phyloP scores from a whole-genome alignment of 2,329 filamentous ascomycete species.

The Endoconidiophora laricicola region DNA sequence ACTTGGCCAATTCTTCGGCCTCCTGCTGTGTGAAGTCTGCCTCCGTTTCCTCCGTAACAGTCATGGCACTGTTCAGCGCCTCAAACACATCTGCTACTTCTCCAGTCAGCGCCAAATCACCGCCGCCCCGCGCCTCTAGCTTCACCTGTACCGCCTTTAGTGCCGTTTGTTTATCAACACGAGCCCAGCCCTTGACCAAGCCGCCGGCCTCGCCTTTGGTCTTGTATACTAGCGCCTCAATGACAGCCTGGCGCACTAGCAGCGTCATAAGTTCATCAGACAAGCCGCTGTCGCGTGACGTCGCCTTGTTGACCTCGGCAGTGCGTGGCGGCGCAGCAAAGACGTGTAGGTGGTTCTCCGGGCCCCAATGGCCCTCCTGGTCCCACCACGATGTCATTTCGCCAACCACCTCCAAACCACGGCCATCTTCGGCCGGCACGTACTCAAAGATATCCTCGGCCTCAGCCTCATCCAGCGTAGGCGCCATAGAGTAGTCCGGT shows the following conservation, averaged over 20 bases:
- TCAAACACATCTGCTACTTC: constrained; percentile 22
- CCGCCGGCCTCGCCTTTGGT: constrained; percentile 16
- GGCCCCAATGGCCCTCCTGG: constrained; percentile 32
- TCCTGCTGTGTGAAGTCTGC: constrained; percentile 18
- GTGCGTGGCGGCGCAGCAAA: constrained; percentile 21
- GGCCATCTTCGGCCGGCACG: constrained; percentile 28
- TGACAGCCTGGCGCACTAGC: constrained; percentile 33
- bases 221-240: constrained; percentile 33
- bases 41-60: constrained; percentile 17
- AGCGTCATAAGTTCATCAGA: constrained; percentile 25
- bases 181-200: constrained; percentile 17
- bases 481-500: constrained; percentile 13
- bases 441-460: constrained; percentile 24
- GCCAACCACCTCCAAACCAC: constrained; percentile 31
- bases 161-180: constrained; percentile 21
- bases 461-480: constrained; percentile 12
- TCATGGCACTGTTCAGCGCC: constrained; percentile 19
- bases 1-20: constrained; percentile 25
- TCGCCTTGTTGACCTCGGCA: constrained; percentile 11
- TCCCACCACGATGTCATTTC: constrained; percentile 38
- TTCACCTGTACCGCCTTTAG: constrained; percentile 23
- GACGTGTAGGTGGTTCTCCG: constrained; percentile 26
- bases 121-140: constrained; percentile 24
- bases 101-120: constrained; percentile 24
- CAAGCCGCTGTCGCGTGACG: constrained; percentile 16